Evolutionary conservation across 805 yeast species (phyloP), one percentile per base, ranked within the genome.

Genomic region (Crinitomyces ghanaensis): DNA sequence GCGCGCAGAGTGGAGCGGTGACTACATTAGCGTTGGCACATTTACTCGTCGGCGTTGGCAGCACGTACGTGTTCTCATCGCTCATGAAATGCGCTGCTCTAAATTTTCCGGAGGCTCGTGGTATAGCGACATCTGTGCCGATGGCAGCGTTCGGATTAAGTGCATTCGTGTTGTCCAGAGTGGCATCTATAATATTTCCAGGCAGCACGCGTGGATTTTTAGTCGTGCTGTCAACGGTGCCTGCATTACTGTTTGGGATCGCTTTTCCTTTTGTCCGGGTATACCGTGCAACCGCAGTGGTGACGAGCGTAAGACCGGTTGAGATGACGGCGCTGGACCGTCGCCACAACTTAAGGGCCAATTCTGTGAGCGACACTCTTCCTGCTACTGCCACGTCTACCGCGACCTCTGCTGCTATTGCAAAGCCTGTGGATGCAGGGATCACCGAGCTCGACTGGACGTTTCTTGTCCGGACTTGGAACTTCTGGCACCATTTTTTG

Each of bases 81-180:
- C 62, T 76, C 39, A 66, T 81, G 49, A 81, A 81, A 49, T 74
- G 84, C 46, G 72, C 84, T 39, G 82, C 85, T 24, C 57, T 77
- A 26, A 64, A 68, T 29, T 77, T 75, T 50, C 88, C 91, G 0
- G 62, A 68, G 30, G 59, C 68, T 23, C 56, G 82, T 35, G 93
- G 91, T 2, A 61, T 77, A 5, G 86, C 91, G 2, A 76, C 91
- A 0, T 71, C 84, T 1, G 60, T 79, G 28, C 86, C 91, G 2
- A 63, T 79, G 50, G 76, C 86, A 1, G 67, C 79, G 28, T 77
- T 76, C 50, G 93, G 93, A 0, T 62, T 77, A 8, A 72, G 79
- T 50, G 91, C 88, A 2, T 65, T 77, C 44, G 63, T 76, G 31
- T 77, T 70, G 50, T 76, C 85, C 2, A 45, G 74, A 34, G 65